Evolutionary conservation across 108 stramenopile species (phyloP).

Genomic region (Pseudonitzschia multistriata): DNA sequence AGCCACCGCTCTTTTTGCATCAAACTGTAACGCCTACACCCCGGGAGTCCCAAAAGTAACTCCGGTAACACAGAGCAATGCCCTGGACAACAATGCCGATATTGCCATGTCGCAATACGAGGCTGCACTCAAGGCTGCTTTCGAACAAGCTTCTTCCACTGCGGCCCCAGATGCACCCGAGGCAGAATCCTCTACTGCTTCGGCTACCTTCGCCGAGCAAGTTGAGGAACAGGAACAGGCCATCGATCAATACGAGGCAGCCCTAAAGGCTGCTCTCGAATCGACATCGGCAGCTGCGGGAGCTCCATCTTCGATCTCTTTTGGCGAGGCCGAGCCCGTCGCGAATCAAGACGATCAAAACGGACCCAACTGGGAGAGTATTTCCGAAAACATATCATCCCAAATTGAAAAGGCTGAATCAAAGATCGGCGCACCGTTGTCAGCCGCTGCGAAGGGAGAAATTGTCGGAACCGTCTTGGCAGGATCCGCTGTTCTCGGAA

Average conservation of each 20-base stretch:
- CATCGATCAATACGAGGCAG: slow-evolving; percentile 16
- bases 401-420: neutral
- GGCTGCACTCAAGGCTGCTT: slow-evolving; percentile 16
- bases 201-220: neutral
- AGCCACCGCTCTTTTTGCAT: neutral
- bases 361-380: slow-evolving; percentile 8
- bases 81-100: slow-evolving; percentile 1
- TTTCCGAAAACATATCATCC: neutral
- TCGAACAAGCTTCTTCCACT: neutral
- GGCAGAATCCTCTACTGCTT: neutral
- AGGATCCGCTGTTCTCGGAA: slow-evolving; percentile 19
- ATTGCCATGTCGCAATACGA: slow-evolving; percentile 16
- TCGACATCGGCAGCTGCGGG: neutral
- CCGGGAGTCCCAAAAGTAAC: neutral
- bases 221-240: slow-evolving; percentile 8
- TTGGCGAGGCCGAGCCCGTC: neutral
- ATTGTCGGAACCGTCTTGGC: slow-evolving; percentile 22
- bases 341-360: neutral
- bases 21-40: neutral
- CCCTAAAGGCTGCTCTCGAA: slow-evolving; percentile 8
- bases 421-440: slow-evolving; percentile 4
- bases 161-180: neutral
- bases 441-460: slow-evolving; percentile 4
- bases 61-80: neutral
- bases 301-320: neutral